Evolutionary conservation across 495 filamentous ascomycete genomes (phyloP).

Genomic region (Geoglossum glabrum): DNA sequence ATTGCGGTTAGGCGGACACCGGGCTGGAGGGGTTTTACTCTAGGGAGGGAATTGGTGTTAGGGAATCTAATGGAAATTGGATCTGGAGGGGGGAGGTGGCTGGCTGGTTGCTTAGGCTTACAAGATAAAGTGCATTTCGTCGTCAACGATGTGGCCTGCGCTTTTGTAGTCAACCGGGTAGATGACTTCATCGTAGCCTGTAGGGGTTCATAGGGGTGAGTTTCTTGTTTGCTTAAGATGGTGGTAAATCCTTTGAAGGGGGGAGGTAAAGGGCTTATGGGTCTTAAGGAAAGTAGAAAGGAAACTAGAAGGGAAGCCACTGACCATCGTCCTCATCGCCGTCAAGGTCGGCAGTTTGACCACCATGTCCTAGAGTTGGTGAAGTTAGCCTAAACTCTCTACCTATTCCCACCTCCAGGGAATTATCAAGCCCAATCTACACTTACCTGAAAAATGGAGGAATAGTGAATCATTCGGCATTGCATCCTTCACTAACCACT

Average conservation of each 20-base stretch:
- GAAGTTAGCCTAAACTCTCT: constrained; percentile 3
- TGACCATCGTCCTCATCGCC: constrained; percentile 75
- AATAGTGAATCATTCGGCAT: constrained; percentile 88
- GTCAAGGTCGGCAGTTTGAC: constrained; percentile 83
- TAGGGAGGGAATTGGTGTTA: not conserved
- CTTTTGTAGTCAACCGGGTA: constrained; percentile 88
- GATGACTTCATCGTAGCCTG: constrained; percentile 83
- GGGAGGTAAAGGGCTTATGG: not conserved
- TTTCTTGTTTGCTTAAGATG: not conserved
- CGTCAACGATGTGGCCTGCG: constrained; percentile 87
- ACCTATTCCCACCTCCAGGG: too few relatives aligned
- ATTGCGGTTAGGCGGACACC: constrained; percentile 91
- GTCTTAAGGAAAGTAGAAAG: too few relatives aligned
- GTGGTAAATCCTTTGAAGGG: not conserved
- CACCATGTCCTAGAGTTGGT: constrained; percentile 50
- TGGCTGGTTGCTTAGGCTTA: constrained; percentile 5
- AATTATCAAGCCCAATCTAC: not conserved
- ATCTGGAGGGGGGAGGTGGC: not conserved
- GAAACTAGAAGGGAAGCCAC: not conserved
- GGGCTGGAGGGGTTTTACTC: constrained; percentile 36
- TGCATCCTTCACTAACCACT: constrained; percentile 94
- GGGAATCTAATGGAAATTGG: too few relatives aligned
- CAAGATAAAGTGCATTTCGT: constrained; percentile 98
- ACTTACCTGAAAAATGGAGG: constrained; percentile 89
- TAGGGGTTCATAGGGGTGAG: not conserved